A percentile compares a stretch with the other conserved stretches of the same genome.
phyloP scores from a whole-genome alignment of 352 stramenopile species.

The Phytophthora uliginosa region DNA sequence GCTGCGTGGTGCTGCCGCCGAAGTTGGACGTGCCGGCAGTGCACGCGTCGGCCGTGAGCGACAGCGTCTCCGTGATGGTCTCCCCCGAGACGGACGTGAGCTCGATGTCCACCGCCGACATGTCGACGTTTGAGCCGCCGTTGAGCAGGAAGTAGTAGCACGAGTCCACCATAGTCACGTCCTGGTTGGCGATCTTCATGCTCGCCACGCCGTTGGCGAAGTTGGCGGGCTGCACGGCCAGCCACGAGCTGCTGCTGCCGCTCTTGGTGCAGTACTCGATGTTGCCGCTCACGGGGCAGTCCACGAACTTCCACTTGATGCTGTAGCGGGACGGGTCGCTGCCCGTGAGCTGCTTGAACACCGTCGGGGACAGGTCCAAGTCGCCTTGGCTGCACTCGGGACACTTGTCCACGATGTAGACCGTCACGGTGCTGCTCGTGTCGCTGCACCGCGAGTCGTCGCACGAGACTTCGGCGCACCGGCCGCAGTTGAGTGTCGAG shows the following conservation, averaged over 20 bases:
- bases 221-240: constrained; percentile 58
- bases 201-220: constrained; percentile 34
- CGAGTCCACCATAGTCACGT: constrained; percentile 69
- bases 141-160: constrained; percentile 74
- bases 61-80: constrained; percentile 62
- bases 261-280: constrained; percentile 64
- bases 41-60: constrained; percentile 48
- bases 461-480: constrained; percentile 76
- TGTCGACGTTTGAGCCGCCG: constrained; percentile 40
- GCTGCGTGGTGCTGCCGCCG: constrained; percentile 12
- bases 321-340: constrained; percentile 43
- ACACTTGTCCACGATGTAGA: constrained; percentile 78
- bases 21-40: constrained; percentile 51
- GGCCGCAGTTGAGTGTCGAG: constrained; percentile 62
- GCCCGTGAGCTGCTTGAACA: constrained; percentile 61
- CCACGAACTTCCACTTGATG: constrained; percentile 65
- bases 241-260: constrained; percentile 56
- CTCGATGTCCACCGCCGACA: constrained; percentile 51
- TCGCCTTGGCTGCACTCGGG: constrained; percentile 72
- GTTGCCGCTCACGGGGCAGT: constrained; percentile 54
- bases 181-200: constrained; percentile 55
- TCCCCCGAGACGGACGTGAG: constrained; percentile 67
- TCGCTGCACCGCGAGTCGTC: constrained; percentile 57
- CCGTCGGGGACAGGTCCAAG: constrained; percentile 57
- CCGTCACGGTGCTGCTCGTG: constrained; percentile 45